Percentiles rank a stretch among this genome's conserved stretches.
Evolutionary conservation across 192 early-diverging fungal species (phyloP).

Genomic region (Endogone sp.): DNA sequence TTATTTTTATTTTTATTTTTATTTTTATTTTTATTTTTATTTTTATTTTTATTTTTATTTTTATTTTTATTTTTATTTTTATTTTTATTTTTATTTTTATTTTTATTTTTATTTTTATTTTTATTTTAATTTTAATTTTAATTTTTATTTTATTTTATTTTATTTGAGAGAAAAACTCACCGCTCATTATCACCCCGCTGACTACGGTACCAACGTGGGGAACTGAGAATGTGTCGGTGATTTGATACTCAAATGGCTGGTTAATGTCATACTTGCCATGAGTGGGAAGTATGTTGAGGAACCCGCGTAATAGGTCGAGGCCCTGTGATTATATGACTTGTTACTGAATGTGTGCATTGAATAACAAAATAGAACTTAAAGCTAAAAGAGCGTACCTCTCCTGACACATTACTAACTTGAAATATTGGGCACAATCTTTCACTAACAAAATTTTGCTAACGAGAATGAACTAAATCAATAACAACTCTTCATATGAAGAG

Average conservation of each 20-base stretch:
- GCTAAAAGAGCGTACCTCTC: slow-evolving; percentile 63
- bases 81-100: no score
- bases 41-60: no score
- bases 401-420: slow-evolving; percentile 89
- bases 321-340: slow-evolving; percentile 3
- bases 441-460: slow-evolving; percentile 68
- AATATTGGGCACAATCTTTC: slow-evolving; percentile 94
- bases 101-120: no score
- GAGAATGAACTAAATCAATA: neutral
- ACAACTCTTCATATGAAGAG: no score
- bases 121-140: no score
- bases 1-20: no score
- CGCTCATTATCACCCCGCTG: slow-evolving; percentile 63
- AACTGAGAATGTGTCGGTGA: slow-evolving; percentile 88
- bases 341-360: no score
- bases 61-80: no score
- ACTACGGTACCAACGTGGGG: slow-evolving; percentile 93
- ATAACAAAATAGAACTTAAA: no score
- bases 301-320: slow-evolving; percentile 64
- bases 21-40: no score
- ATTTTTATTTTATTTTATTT: no score
- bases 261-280: slow-evolving; percentile 54
- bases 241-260: slow-evolving; percentile 71
- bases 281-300: slow-evolving; percentile 79
- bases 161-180: no score